Conservation (phyloP, 1,284 basidiomycete species). For the Trichosporon sp. region DNA sequence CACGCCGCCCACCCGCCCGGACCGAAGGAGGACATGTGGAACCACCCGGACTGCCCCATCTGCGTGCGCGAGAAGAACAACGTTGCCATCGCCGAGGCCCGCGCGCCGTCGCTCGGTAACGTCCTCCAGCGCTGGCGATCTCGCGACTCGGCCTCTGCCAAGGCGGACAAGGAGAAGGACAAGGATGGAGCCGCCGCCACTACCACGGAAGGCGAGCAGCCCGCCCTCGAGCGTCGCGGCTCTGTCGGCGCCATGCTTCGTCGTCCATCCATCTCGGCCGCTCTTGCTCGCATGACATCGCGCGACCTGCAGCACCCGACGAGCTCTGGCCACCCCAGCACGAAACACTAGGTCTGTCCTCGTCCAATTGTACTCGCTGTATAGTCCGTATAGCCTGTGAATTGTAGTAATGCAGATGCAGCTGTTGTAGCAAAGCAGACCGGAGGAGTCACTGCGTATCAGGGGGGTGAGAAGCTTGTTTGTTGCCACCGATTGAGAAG, state of each 20-base stretch:
- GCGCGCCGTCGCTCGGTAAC: conserved; percentile 6
- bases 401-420: too few species aligned
- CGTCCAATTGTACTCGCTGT: too few species aligned
- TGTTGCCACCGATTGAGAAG: neutral
- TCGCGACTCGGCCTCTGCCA: neutral
- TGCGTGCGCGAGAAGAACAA: conserved; percentile 16
- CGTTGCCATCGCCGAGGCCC: conserved; percentile 12
- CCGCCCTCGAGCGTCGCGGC: conserved; percentile 15
- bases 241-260: conserved; percentile 16
- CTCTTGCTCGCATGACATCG: conserved; percentile 11
- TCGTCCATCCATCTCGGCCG: conserved; percentile 10
- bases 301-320: conserved; percentile 6
- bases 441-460: too few species aligned
- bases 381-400: too few species aligned
- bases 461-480: too few species aligned
- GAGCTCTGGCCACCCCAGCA: neutral
- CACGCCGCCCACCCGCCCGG: conserved; percentile 20
- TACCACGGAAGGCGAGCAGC: too few species aligned
- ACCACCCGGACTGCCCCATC: conserved; percentile 20
- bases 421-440: too few species aligned
- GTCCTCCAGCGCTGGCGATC: conserved; percentile 11
- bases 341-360: too few species aligned
- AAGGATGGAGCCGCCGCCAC: too few species aligned
- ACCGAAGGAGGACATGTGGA: conserved; percentile 45
- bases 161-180: neutral